Conservation (phyloP, 345 rosid genomes). For the Psidium friedrichsthalianum region DNA sequence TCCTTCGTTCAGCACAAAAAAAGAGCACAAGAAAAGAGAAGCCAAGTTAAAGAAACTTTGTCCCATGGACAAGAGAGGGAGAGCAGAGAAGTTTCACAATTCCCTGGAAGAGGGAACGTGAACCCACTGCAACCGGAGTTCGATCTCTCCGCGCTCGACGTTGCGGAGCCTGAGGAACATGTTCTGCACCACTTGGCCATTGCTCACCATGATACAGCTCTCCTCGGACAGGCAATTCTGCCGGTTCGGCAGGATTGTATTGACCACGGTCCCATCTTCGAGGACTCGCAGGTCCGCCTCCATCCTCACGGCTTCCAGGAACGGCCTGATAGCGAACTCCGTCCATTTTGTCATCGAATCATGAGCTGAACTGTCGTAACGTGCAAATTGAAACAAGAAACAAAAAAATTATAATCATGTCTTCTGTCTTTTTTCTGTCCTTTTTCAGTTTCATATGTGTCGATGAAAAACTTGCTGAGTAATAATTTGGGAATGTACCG, state of each 20-base stretch:
- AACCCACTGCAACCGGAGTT: constrained; percentile 30
- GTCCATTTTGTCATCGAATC: constrained; percentile 95
- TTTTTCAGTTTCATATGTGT: too few species aligned
- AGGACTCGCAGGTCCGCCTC: constrained; percentile 10
- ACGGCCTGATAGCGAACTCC: constrained; percentile 43
- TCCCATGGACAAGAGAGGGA: not conserved
- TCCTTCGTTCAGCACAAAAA: not conserved
- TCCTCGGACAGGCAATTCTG: constrained; percentile 28
- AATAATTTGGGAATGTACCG: too few species aligned
- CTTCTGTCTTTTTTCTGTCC: too few species aligned
- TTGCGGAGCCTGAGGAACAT: constrained; percentile 25
- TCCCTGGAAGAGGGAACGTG: not conserved
- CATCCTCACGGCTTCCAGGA: constrained; percentile 38
- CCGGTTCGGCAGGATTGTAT: constrained; percentile 8
- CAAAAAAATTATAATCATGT: too few species aligned
- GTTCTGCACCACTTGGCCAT: constrained; percentile 14
- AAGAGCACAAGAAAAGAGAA: not conserved
- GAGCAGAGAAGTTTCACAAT: not conserved
- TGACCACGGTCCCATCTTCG: constrained; percentile 14
- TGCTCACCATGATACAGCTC: constrained; percentile 7
- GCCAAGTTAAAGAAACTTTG: not conserved
- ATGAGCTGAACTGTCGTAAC: too few species aligned
- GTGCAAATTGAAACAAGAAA: too few species aligned
- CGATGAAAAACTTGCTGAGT: too few species aligned
- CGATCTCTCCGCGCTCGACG: constrained; percentile 34